Conservation (phyloP, 1,284 basidiomycete genomes). For the Fomitopsis schrenkii region DNA sequence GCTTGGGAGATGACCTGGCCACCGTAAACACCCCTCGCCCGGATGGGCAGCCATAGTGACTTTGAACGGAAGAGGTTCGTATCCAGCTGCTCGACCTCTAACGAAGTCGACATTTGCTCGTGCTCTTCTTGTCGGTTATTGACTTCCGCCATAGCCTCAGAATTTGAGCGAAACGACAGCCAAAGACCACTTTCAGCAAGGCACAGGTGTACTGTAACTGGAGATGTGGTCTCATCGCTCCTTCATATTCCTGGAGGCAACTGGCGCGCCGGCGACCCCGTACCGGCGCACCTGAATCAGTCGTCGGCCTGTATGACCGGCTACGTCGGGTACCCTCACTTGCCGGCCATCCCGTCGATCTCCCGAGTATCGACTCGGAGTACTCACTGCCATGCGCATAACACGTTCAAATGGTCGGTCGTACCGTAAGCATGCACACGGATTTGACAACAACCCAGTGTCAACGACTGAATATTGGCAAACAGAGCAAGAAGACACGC, state of each 20-base stretch:
- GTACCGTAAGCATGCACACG: too few relatives aligned
- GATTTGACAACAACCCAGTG: too few relatives aligned
- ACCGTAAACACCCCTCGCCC: slow-evolving; percentile 80
- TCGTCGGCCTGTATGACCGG: too few relatives aligned
- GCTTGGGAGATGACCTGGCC: slow-evolving; percentile 91
- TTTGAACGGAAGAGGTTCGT: slow-evolving; percentile 72
- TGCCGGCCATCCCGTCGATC: too few relatives aligned
- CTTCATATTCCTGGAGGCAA: too few relatives aligned
- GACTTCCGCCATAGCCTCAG: slow-evolving; percentile 15
- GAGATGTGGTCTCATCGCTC: not conserved
- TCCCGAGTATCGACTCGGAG: too few relatives aligned
- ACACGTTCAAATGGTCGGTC: too few relatives aligned
- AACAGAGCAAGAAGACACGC: not conserved
- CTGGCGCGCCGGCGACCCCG: too few relatives aligned
- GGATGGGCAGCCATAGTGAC: slow-evolving; percentile 63
- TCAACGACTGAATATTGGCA: not conserved
- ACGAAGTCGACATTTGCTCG: slow-evolving; percentile 60
- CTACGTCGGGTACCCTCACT: too few relatives aligned
- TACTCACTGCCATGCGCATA: too few relatives aligned
- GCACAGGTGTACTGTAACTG: not conserved
- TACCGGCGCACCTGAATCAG: too few relatives aligned
- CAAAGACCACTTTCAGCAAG: not conserved
- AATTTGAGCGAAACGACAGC: not conserved
- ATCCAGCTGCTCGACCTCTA: slow-evolving; percentile 81
- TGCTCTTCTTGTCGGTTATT: slow-evolving; percentile 17